Conservation (phyloP, 208 protist genomes). For the Phytomonas francai region DNA sequence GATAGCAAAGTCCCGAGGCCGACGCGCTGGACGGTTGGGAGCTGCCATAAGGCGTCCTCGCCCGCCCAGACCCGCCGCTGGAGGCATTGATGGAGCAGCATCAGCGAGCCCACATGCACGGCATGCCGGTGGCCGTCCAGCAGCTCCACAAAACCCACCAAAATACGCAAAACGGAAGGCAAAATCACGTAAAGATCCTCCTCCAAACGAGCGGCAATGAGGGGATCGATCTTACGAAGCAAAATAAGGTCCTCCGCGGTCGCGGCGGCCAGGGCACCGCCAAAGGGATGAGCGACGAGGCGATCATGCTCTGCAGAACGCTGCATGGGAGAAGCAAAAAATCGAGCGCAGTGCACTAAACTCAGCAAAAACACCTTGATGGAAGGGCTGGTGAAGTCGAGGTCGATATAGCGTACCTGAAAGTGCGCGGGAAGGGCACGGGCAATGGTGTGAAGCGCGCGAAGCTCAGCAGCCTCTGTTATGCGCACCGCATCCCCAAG, state of each 20-base stretch:
- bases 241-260: constrained; percentile 20
- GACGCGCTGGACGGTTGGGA: constrained; percentile 20
- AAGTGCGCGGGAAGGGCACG: constrained; percentile 41
- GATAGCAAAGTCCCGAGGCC: too few species aligned
- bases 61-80: constrained; percentile 52
- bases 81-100: constrained; percentile 51
- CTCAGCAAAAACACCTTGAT: constrained; percentile 72
- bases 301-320: background rate
- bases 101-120: constrained; percentile 32
- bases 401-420: constrained; percentile 47
- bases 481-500: constrained; percentile 63
- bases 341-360: constrained; percentile 60
- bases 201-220: constrained; percentile 30
- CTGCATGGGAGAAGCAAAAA: constrained; percentile 20
- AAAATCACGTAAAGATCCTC: constrained; percentile 40
- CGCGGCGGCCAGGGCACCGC: constrained; percentile 14
- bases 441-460: constrained; percentile 57
- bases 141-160: constrained; percentile 43
- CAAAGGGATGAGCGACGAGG: constrained; percentile 1
- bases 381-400: constrained; percentile 41
- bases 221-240: constrained; percentile 30
- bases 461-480: constrained; percentile 37
- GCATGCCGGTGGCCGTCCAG: constrained; percentile 34
- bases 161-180: constrained; percentile 37
- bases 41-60: constrained; percentile 34